Base-by-base conservation (phyloP, 2,329 filamentous ascomycete species). In the Ophiocordyceps australis region DNA sequence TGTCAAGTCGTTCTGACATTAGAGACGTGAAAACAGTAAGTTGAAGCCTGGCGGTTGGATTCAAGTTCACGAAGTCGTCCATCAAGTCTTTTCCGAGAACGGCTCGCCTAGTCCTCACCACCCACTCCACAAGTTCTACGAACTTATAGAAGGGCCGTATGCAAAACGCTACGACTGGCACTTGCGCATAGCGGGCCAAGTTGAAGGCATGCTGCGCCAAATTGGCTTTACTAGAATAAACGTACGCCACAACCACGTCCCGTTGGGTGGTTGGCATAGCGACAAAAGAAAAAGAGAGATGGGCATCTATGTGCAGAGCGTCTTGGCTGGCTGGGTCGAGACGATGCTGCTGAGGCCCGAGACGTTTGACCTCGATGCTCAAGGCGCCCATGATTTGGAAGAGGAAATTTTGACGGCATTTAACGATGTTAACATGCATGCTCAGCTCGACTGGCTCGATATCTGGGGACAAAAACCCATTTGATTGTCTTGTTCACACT, bases 11-110 rank as follows among this genome's bases (percentile, higher is more conserved):
- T n/a, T n/a, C n/a, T n/a, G n/a, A n/a, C n/a, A n/a, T n/a, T n/a
- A n/a, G n/a, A n/a, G n/a, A n/a, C n/a, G n/a, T n/a, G n/a, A n/a
- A n/a, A n/a, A n/a, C n/a, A 54, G 50, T 12, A 42, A 47, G 11
- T 28, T 52, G 11, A 45, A 40, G 26, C 46, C 49, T 9, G 50
- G 50, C n/a, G 50, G 49, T 7, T 55, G 51, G 49, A 36, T 55
- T 24, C 50, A 55, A 27, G 42, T 49, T 13, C 47, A 53, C 30
- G 49, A 55, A 21, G 32, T 46, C 15, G 31, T 47, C 9, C 40
- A 44, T 5, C 34, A 40, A 22, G 36, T 52, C 12, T 39, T 40
- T 18, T 47, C 41, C 11, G 40, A 45, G 16, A 50, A 55, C 28
- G 41, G 38, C 17, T 40, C 36, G 11, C 33, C 29, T n/a, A 33